Percentiles rank a stretch among this genome's conserved stretches.
Evolutionary conservation across 2,329 filamentous ascomycete genomes (phyloP).

Genomic region (Orbilia javanica): DNA sequence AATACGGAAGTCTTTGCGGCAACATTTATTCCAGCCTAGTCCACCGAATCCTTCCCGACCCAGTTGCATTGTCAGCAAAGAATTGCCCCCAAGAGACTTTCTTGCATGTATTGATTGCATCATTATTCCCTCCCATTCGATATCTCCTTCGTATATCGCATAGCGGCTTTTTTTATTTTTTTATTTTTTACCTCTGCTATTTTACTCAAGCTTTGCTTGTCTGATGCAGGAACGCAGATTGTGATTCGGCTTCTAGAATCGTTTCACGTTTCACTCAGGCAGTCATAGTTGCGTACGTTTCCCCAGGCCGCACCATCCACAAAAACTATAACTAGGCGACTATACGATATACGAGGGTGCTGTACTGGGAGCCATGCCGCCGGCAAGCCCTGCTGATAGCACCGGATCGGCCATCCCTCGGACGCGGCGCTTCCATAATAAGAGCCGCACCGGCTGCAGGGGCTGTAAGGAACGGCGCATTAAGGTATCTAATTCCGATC

Average conservation of each 20-base stretch:
- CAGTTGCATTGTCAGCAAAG: background rate
- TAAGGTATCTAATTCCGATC: constrained; percentile 40
- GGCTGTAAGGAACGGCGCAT: constrained; percentile 52
- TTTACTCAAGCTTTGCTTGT: constrained; percentile 10
- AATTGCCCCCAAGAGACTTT: background rate
- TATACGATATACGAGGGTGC: constrained; percentile 13
- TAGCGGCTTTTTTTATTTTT: background rate
- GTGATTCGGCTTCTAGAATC: background rate
- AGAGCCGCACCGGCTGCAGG: constrained; percentile 52
- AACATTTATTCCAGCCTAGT: constrained; percentile 40
- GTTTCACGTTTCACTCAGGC: background rate
- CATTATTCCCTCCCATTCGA: background rate
- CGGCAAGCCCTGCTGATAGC: constrained; percentile 15
- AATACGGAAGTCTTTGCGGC: constrained; percentile 19
- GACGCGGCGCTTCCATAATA: constrained; percentile 53
- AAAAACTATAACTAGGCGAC: background rate
- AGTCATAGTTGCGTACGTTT: constrained; percentile 4
- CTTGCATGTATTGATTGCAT: constrained; percentile 28
- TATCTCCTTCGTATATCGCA: constrained; percentile 20
- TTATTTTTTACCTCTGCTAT: no score
- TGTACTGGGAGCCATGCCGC: constrained; percentile 20
- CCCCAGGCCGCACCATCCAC: background rate
- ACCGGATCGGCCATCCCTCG: constrained; percentile 8
- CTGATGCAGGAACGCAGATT: constrained; percentile 3
- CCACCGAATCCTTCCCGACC: constrained; percentile 5